These are phyloP conservation scores for Pseudoturritis turrita DNA, from an alignment of 345 rosid genomes.

Conservation along the genomic window DNA sequence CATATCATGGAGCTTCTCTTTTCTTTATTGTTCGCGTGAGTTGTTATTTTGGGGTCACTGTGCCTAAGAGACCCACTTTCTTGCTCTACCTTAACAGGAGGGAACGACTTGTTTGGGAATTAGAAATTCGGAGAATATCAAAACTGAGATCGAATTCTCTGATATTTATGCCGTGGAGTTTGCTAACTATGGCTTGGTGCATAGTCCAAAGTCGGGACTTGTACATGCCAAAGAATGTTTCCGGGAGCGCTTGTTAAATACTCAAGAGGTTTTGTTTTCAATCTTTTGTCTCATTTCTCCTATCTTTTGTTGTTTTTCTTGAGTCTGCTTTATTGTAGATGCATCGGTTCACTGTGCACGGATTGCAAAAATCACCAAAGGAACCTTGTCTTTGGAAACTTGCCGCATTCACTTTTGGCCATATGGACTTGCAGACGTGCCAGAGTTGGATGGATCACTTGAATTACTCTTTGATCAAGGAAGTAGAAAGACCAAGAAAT, in stretches of 20 bases:
- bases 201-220: slow-evolving; percentile 30
- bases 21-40: neutral
- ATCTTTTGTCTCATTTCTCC: neutral
- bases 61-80: neutral
- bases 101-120: slow-evolving; percentile 53
- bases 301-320: neutral
- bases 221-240: slow-evolving; percentile 41
- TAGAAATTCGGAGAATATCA: slow-evolving; percentile 29
- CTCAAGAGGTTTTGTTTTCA: slow-evolving; percentile 44
- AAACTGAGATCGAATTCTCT: slow-evolving; percentile 44
- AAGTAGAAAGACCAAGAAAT: slow-evolving; percentile 68
- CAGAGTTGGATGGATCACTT: slow-evolving; percentile 64
- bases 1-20: neutral
- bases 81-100: slow-evolving; percentile 37
- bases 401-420: slow-evolving; percentile 53
- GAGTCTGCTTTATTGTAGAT: slow-evolving; percentile 43
- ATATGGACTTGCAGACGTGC: slow-evolving; percentile 58
- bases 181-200: slow-evolving; percentile 34
- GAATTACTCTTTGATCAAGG: slow-evolving; percentile 43
- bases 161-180: slow-evolving; percentile 77
- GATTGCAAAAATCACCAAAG: slow-evolving; percentile 46
- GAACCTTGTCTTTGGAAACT: slow-evolving; percentile 68
- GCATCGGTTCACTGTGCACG: slow-evolving; percentile 56
- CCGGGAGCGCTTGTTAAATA: slow-evolving; percentile 29
- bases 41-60: neutral